Base-by-base conservation (phyloP, 2,329 filamentous ascomycete genomes). In the Calonectria pteridis region DNA sequence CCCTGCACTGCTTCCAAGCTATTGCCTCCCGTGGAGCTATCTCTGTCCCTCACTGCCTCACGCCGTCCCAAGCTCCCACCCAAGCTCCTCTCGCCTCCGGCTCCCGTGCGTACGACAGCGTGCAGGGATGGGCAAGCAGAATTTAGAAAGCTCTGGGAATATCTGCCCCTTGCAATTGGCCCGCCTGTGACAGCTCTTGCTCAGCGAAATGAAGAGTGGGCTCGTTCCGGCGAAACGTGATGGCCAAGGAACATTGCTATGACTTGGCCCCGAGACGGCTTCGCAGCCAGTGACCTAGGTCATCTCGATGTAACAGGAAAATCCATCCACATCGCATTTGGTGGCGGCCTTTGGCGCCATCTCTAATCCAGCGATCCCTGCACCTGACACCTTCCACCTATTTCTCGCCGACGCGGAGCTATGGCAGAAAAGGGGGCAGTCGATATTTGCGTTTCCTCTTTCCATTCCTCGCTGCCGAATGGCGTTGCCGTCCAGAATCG, bases 131-230 rank as follows among this genome's bases (percentile, higher is more conserved):
- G 26, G 35, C 9, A 20, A 31, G 37, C 66, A 69, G 59, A 43
- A 59, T 50, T 65, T 43, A 69, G 71, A 69, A 69, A 69, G 71
- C 73, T 76, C 70, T 67, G 67, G 62, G 40, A 37, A 78, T 77
- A 74, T 80, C 69, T 62, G 11, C 33, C 53, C 20, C 23, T 23
- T 72, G 26, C 53, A 73, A 80, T 80, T 80, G 77, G 78, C 51
- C 76, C 65, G 51, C 46, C 51, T 31, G 35, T 33, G 35, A 40
- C 64, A 69, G 53, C 69, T 67, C 62, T 59, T 65, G 63, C 67
- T 72, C 73, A 72, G 75, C 70, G 78, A 80, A 80, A 80, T 80
- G 75, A 69, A 74, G 69, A 77, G 78, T 80, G 78, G 78, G 67
- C 73, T 68, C 59, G 72, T 59, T 53, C 67, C 62, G 72, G 67